These are phyloP conservation scores for Spergularia marina DNA, from an alignment of 148 eudicot genomes.

Conservation along the genomic window DNA sequence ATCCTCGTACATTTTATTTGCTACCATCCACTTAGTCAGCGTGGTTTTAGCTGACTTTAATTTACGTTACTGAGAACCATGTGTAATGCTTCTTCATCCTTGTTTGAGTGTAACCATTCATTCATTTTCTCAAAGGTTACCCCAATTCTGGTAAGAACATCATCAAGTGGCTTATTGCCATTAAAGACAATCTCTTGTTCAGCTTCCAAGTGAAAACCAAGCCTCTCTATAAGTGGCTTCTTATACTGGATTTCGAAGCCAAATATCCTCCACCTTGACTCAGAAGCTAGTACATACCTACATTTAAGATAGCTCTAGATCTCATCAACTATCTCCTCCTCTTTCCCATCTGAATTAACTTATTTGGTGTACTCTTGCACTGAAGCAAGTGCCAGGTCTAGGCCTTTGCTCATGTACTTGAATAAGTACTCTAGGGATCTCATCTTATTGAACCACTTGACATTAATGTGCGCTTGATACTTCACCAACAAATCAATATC, in stretches of 20 bases:
- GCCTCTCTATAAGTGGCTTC: not conserved
- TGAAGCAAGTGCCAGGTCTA: constrained; percentile 7
- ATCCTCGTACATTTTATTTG: not conserved
- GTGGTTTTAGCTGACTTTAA: not conserved
- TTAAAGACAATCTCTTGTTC: not conserved
- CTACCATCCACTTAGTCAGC: not conserved
- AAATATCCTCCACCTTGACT: constrained; percentile 2
- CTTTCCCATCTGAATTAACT: too few relatives aligned
- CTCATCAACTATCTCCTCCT: not conserved
- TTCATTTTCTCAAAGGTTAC: too few relatives aligned
- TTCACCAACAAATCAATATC: constrained; percentile 9
- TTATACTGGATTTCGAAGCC: constrained; percentile 1
- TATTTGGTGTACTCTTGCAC: not conserved
- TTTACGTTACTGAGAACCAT: too few relatives aligned
- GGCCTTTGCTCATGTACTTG: constrained; percentile 14
- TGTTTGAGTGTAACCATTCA: too few relatives aligned
- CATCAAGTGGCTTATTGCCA: not conserved
- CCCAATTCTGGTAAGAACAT: not conserved
- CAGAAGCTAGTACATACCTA: constrained; percentile 8
- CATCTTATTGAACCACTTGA: constrained; percentile 6
- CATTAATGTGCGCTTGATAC: constrained; percentile 6
- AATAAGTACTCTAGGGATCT: not conserved
- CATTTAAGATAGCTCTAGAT: not conserved
- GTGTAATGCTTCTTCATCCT: too few relatives aligned
- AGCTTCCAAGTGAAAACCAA: not conserved